phyloP scores from a whole-genome alignment of 2,329 filamentous ascomycete species.

The Trichoderma simmonsii region DNA sequence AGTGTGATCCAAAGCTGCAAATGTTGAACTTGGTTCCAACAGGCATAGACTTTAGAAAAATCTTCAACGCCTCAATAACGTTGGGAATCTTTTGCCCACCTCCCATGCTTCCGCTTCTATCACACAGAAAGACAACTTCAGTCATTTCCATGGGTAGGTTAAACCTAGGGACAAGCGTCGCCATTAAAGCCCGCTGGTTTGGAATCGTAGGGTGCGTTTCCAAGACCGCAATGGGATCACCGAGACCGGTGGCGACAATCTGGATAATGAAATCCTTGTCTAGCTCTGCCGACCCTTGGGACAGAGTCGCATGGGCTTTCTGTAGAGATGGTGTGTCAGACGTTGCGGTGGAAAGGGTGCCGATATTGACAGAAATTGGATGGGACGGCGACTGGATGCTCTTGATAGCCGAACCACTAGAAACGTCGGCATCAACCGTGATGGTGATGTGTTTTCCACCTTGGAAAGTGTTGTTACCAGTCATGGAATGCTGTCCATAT shows the following conservation, averaged over 20 bases:
- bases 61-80: slow-evolving; percentile 52
- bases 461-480: background rate
- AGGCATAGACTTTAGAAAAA: slow-evolving; percentile 65
- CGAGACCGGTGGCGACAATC: slow-evolving; percentile 57
- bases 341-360: slow-evolving; percentile 44
- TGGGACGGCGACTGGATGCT: slow-evolving; percentile 66
- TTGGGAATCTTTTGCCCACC: slow-evolving; percentile 47
- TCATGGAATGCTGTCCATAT: slow-evolving; percentile 47
- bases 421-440: slow-evolving; percentile 43
- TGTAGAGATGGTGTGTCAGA: slow-evolving; percentile 50
- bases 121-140: slow-evolving; percentile 71
- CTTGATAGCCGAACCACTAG: slow-evolving; percentile 53
- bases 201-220: slow-evolving; percentile 62
- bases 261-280: slow-evolving; percentile 66
- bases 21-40: slow-evolving; percentile 67
- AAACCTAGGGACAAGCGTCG: slow-evolving; percentile 68
- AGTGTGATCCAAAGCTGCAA: slow-evolving; percentile 58
- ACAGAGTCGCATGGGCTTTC: slow-evolving; percentile 60
- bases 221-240: slow-evolving; percentile 60
- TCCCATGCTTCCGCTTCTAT: slow-evolving; percentile 66
- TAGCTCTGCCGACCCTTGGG: slow-evolving; percentile 51
- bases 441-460: slow-evolving; percentile 25
- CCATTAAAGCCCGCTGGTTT: slow-evolving; percentile 65
- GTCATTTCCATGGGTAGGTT: slow-evolving; percentile 50
- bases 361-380: slow-evolving; percentile 63